phyloP scores from a whole-genome alignment of 1,284 basidiomycete species.

The Cerrena zonata region DNA sequence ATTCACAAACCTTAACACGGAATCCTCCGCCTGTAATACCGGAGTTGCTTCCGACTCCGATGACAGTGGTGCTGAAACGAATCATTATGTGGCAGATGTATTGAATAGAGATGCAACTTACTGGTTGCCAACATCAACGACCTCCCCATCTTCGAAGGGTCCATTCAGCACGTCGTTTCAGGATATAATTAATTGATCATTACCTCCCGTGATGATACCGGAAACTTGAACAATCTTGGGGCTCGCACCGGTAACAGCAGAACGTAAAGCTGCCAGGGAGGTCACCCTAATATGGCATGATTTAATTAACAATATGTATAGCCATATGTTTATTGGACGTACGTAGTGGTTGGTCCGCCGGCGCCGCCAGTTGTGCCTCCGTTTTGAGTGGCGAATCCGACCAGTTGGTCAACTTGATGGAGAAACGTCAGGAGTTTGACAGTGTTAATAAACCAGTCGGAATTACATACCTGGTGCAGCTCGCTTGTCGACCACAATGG shows the following conservation, averaged over 20 bases:
- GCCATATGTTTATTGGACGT: not conserved
- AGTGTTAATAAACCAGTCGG: not conserved
- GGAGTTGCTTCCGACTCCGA: constrained; percentile 13
- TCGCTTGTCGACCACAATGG: constrained; percentile 6
- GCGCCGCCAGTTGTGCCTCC: constrained; percentile 9
- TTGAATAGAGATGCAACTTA: constrained; percentile 2
- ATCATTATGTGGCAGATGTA: not conserved
- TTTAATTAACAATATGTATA: not conserved
- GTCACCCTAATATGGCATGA: constrained; percentile 2
- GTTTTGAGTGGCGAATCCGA: constrained; percentile 9
- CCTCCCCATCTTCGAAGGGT: constrained; percentile 12
- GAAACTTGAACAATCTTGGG: constrained; percentile 10
- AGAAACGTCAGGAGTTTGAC: not conserved
- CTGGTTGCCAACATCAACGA: constrained; percentile 13
- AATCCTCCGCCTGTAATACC: constrained; percentile 20
- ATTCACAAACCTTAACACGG: constrained; percentile 15
- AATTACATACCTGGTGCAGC: constrained; percentile 6
- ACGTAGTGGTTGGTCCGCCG: constrained; percentile 8
- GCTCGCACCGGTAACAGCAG: constrained; percentile 6
- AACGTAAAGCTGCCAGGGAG: constrained; percentile 6
- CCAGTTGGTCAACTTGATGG: constrained; percentile 8
- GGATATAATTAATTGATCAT: not conserved
- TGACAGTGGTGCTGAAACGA: constrained; percentile 10
- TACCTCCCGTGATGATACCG: constrained; percentile 9
- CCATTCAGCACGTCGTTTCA: not conserved